Evolutionary conservation across 345 rosid species (phyloP), one percentile per base, ranked within the genome.

Genomic region (Acer yangbiense): DNA sequence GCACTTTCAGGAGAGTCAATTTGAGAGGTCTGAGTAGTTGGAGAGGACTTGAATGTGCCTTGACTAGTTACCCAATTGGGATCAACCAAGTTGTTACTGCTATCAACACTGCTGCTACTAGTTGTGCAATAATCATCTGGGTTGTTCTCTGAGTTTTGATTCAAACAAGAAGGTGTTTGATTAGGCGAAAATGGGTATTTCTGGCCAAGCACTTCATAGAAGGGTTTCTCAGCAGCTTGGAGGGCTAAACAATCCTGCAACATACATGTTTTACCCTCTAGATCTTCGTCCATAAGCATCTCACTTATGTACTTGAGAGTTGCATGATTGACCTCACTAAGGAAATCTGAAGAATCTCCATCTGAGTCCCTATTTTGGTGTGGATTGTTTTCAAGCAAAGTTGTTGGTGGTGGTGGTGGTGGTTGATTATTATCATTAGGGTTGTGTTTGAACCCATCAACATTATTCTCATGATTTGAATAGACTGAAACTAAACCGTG

Each of bases 281-380:
- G 70, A 69, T 86, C 89, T 77, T 89, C 91, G 80, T 89, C 91
- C 93, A 90, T 87, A 32, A 88, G 87, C 68, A 88, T 86, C 65
- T 87, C 87, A 65, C 82, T 84, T 68, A 88, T 90, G 84, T 68
- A 90, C 81, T 85, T 90, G 25, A 90, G 83, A 67, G 84, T 77
- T 12, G 81, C 73, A 62, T 76, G 77, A 60, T 75, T 77, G 9
- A 58, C 72, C 21, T 77, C 86, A 32, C 62, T 27, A 17, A 20
- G 72, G 11, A 25, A 72, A 10, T 74, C 69, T 48, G 61, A 9
- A 25, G 61, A 21, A 63, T 63, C 77, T 10, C 77, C 77, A 12
- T 48, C 32, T 11, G 61, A 71, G 43, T 63, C 46, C 20, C 27
- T 20, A n/a, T 68, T 48, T 29, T 72, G 48, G 11, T 61, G n/a